Base-by-base conservation (phyloP, 208 protist genomes). In the Blechomonas ayalai region DNA sequence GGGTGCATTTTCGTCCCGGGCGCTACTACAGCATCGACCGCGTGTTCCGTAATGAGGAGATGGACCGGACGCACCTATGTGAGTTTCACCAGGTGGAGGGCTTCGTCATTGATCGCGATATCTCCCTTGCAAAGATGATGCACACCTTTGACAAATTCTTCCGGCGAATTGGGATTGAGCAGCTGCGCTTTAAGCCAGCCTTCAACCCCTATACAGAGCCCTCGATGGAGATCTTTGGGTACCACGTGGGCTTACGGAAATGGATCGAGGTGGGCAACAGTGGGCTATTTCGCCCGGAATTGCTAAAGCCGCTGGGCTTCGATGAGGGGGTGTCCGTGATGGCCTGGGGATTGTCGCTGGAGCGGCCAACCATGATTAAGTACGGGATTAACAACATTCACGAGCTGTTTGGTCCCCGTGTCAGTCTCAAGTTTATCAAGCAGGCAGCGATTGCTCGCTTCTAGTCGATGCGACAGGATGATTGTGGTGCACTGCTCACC, bases 161-260 rank as follows among this genome's bases (percentile, higher is more conserved):
- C 82, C 66, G 72, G 22, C 87, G 93, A 36, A 89, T 98, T 40
- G 96, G 96, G 16, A 89, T 99, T 23, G 74, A 90, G 37, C 59
- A 97, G 49, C 59, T 99, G 18, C 86, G 92, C 55, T 99, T 99
- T 86, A 99, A 99, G 82, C 97, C 98, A 13, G 96, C 98, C 25
- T 99, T 98, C 82, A 99, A 99, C 77, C 99, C 99, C 15, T 99
- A 99, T 85, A 99, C 99, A 15, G 98, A 99, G 82, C 99, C 99
- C 19, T 98, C 93, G 16, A 99, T 99, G 98, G 98, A 99, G 67
- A 99, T 99, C 50, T 99, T 99, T 65, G 83, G 88, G 53, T 98
- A 92, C 59, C 97, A 99, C 73, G 77, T 62, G 37, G 86, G 84
- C 9, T 73, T 99, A 10, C 74, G 87, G 33, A 97, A 96, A 56